phyloP scores from a whole-genome alignment of 2,329 filamentous ascomycete genomes.

The Knufia fluminis region DNA sequence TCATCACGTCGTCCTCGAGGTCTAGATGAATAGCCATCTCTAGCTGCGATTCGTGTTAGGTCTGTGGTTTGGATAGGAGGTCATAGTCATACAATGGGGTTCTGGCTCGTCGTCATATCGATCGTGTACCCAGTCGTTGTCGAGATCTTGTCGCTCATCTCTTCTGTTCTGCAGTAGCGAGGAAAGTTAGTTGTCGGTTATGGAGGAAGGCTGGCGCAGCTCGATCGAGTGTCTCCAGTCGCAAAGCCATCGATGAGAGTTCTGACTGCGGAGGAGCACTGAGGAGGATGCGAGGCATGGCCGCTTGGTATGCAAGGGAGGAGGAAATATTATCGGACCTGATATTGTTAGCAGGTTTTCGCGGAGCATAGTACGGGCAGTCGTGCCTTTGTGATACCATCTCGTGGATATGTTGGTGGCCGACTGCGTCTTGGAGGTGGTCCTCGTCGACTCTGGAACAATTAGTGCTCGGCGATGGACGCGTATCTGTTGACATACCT shows the following conservation, averaged over 20 bases:
- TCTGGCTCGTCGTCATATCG: conserved; percentile 65
- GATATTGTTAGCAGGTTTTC: conserved; percentile 14
- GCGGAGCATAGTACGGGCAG: conserved; percentile 1
- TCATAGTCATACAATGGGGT: conserved; percentile 24
- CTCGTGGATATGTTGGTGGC: conserved; percentile 54
- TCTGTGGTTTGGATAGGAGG: neutral
- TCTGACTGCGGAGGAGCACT: conserved; percentile 12
- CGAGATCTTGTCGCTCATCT: conserved; percentile 38
- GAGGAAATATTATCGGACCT: conserved; percentile 32
- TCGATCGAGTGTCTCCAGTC: conserved; percentile 26
- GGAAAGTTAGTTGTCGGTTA: conserved; percentile 38
- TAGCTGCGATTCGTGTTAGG: conserved; percentile 13
- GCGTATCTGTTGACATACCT: conserved; percentile 35
- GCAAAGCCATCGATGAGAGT: conserved; percentile 20
- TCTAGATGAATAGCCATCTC: conserved; percentile 31
- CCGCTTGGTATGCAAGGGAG: conserved; percentile 14
- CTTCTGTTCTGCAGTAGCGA: conserved; percentile 35
- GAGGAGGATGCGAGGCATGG: conserved; percentile 16
- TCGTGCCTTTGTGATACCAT: conserved; percentile 81
- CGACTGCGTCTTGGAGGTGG: conserved; percentile 25
- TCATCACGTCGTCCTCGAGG: conserved; percentile 29
- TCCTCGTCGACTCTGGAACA: conserved; percentile 29
- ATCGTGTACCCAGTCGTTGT: conserved; percentile 83
- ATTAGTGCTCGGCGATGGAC: conserved; percentile 5
- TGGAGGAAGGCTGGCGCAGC: conserved; percentile 23